phyloP scores from a whole-genome alignment of 108 stramenopile genomes.

The Cylindrotheca closterium region DNA sequence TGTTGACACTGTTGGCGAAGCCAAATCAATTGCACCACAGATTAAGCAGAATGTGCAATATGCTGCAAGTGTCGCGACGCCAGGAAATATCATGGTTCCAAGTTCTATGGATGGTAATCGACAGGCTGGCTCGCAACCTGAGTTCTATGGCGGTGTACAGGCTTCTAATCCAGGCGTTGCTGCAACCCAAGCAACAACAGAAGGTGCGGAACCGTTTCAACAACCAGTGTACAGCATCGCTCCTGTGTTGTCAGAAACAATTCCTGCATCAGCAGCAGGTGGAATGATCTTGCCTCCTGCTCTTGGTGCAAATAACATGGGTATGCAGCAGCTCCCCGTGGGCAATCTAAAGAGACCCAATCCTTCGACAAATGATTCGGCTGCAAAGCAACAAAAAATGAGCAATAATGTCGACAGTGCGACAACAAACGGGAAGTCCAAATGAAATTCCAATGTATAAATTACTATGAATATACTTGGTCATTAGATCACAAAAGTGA shows the following conservation, averaged over 20 bases:
- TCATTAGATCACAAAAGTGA: no score
- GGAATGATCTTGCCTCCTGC: background rate
- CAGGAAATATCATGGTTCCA: background rate
- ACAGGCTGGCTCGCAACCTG: no score
- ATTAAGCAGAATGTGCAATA: background rate
- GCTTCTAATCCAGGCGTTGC: no score
- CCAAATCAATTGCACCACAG: background rate
- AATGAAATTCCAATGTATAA: no score
- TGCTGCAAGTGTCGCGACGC: background rate
- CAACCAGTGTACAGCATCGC: background rate
- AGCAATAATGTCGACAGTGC: background rate
- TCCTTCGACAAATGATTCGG: background rate
- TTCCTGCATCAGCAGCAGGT: background rate
- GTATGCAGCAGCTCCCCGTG: background rate
- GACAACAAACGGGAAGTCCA: no score
- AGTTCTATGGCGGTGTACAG: no score
- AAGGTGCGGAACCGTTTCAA: background rate
- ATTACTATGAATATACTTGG: no score
- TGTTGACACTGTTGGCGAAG: conserved; percentile 28
- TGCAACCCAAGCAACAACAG: no score
- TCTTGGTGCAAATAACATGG: background rate
- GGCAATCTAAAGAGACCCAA: background rate
- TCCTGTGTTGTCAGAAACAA: background rate
- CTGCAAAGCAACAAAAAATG: background rate
- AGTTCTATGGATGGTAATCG: no score